Evolutionary conservation across 129 eudicot genomes (phyloP).

Genomic region (Pulicaria dysenterica): DNA sequence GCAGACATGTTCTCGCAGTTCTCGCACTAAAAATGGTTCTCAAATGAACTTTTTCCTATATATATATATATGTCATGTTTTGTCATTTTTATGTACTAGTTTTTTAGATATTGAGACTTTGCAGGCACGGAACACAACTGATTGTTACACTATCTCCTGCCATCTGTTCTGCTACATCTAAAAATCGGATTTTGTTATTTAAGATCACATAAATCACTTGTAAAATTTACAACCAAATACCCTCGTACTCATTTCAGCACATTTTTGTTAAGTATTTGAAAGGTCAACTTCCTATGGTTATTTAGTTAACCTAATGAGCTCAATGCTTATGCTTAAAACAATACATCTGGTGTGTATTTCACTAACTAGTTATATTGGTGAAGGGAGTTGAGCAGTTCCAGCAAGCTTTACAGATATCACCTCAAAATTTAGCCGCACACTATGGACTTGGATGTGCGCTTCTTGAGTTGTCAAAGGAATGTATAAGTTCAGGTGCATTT

Average conservation of each 20-base stretch:
- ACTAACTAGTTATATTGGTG: constrained; percentile 37
- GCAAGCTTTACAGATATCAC: constrained; percentile 72
- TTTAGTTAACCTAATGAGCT: neutral
- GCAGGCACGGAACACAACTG: neutral
- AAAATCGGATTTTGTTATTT: neutral
- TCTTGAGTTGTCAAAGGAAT: constrained; percentile 86
- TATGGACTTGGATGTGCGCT: constrained; percentile 91
- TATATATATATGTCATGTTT: neutral
- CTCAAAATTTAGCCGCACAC: constrained; percentile 67
- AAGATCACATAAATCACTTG: neutral
- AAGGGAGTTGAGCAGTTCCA: constrained; percentile 91
- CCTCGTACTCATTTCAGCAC: constrained; percentile 6
- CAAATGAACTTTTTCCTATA: too few species aligned
- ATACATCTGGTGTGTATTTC: constrained; percentile 27
- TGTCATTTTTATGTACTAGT: neutral
- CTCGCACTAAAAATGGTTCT: too few species aligned
- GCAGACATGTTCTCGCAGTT: too few species aligned
- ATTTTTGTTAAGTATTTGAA: neutral
- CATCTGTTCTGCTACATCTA: neutral
- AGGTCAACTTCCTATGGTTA: neutral
- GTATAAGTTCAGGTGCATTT: constrained; percentile 75
- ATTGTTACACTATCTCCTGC: neutral
- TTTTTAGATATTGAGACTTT: neutral
- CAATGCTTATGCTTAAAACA: neutral
- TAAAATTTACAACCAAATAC: neutral